These are phyloP conservation scores for Backusella australiensis DNA, from an alignment of 192 early-diverging fungal genomes.

Conservation along the genomic window DNA sequence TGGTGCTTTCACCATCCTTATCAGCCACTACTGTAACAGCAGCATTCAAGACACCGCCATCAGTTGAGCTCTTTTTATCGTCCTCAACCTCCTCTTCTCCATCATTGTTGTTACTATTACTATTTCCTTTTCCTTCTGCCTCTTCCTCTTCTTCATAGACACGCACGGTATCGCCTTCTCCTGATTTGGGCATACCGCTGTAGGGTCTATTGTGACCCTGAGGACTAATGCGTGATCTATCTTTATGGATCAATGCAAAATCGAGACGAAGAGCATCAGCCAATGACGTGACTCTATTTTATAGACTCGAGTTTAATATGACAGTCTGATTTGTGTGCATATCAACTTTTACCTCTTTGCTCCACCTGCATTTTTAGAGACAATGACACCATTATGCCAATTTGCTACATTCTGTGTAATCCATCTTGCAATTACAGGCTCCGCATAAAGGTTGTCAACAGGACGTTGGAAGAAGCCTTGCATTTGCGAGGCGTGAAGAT, in stretches of 20 bases:
- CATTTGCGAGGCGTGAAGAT: constrained; percentile 93
- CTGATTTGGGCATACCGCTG: constrained; percentile 29
- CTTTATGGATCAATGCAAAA: constrained; percentile 96
- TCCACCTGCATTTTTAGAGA: constrained; percentile 96
- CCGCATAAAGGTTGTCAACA: constrained; percentile 94
- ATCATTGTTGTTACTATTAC: constrained; percentile 10
- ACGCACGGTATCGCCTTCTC: constrained; percentile 7
- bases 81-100: constrained; percentile 10
- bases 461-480: constrained; percentile 87
- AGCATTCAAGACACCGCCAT: constrained; percentile 25
- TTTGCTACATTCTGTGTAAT: constrained; percentile 87
- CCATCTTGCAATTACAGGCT: constrained; percentile 89
- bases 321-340: not conserved
- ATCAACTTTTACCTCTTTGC: constrained; percentile 76
- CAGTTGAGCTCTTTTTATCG: not conserved
- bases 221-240: constrained; percentile 54
- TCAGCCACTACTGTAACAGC: constrained; percentile 35
- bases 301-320: not conserved
- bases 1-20: constrained; percentile 35
- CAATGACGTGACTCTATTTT: constrained; percentile 69
- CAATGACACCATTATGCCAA: constrained; percentile 88
- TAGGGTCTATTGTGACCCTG: constrained; percentile 34
- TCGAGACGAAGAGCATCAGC: constrained; percentile 90
- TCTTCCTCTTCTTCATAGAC: constrained; percentile 10
- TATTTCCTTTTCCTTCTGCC: not conserved